A percentile compares a stretch with the other conserved stretches of the same genome.
phyloP scores from a whole-genome alignment of 192 early-diverging fungal genomes.

The Cetraspora pellucida region DNA sequence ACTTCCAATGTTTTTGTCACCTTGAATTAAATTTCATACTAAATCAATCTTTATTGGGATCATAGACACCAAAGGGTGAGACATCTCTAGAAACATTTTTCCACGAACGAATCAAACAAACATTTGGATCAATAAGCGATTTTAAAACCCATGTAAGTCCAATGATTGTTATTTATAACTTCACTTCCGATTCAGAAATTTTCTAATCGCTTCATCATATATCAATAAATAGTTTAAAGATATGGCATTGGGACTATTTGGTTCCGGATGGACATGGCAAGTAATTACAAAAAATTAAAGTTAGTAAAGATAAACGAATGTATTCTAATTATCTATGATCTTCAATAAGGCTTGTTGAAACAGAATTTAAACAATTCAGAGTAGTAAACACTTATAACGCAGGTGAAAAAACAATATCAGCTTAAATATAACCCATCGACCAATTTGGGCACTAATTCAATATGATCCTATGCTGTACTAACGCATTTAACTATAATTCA shows the following conservation, averaged over 20 bases:
- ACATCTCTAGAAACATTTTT: not conserved
- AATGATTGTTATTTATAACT: not conserved
- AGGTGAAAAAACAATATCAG: constrained; percentile 30
- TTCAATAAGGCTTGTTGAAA: constrained; percentile 19
- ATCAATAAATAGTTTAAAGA: constrained; percentile 44
- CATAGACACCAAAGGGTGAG: too few relatives aligned
- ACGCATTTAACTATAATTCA: too few relatives aligned
- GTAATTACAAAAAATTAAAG: not conserved
- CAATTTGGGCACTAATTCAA: too few relatives aligned
- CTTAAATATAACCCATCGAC: not conserved
- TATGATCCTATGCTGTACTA: not conserved
- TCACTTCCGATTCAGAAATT: not conserved
- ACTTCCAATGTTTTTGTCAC: not conserved
- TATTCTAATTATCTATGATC: not conserved
- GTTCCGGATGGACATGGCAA: constrained; percentile 53
- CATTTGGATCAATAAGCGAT: not conserved
- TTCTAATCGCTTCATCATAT: not conserved
- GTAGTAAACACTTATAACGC: constrained; percentile 51
- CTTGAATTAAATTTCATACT: not conserved
- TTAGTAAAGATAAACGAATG: not conserved
- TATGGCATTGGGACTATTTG: constrained; percentile 47
- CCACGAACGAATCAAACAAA: not conserved
- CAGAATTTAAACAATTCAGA: constrained; percentile 5
- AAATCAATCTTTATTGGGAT: too few relatives aligned
- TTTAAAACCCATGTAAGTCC: constrained; percentile 5